A percentile compares a stretch with the other conserved stretches of the same genome.
Conservation (phyloP, 331 rosid species). For the Malus hybrid region DNA sequence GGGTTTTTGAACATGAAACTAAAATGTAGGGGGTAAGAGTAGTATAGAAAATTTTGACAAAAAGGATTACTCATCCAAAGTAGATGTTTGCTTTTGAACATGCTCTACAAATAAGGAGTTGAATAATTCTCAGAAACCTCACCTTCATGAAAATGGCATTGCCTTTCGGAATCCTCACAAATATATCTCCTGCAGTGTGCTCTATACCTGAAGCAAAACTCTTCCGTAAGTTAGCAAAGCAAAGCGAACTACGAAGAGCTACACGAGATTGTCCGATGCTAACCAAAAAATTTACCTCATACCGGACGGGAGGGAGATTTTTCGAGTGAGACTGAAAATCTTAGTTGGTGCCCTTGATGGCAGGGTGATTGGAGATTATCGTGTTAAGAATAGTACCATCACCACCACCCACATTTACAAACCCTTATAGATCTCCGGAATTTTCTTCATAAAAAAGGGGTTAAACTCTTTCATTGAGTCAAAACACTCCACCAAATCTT, state of each 20-base stretch:
- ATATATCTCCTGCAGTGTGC: constrained; percentile 22
- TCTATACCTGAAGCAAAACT: constrained; percentile 8
- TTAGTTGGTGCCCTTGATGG: constrained; percentile 25
- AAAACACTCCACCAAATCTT: constrained; percentile 9
- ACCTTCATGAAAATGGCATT: constrained; percentile 31
- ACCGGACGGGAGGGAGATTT: constrained; percentile 18
- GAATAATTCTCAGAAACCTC: background rate
- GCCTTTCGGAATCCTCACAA: constrained; percentile 15
- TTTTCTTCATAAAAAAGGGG: background rate
- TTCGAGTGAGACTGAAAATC: constrained; percentile 13
- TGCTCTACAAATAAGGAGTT: background rate
- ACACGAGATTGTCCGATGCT: background rate
- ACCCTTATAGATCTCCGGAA: constrained; percentile 9
- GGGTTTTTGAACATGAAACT: background rate
- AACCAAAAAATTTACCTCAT: background rate
- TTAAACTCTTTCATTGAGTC: constrained; percentile 10
- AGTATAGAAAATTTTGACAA: too few relatives aligned
- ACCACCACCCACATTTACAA: constrained; percentile 34
- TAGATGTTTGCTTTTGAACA: background rate
- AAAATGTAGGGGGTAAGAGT: background rate
- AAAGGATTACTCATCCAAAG: background rate
- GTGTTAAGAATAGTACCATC: constrained; percentile 17
- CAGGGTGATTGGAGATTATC: constrained; percentile 29
- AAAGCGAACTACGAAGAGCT: background rate
- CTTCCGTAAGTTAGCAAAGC: background rate